These are phyloP conservation scores for Heteromeles arbutifolia DNA, from an alignment of 306 rosid species.

Conservation along the genomic window DNA sequence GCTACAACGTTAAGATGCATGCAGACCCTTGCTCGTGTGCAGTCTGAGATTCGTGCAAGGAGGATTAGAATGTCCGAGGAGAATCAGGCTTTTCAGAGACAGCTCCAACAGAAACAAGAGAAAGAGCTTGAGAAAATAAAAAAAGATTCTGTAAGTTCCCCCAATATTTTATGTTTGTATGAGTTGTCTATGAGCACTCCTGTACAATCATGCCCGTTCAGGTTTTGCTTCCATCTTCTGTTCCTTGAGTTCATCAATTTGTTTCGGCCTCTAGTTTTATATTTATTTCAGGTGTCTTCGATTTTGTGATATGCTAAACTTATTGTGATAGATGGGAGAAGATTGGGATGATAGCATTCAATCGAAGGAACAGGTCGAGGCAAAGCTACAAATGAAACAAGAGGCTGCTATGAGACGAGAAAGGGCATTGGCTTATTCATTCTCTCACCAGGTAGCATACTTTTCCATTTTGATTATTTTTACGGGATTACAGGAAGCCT, in stretches of 20 bases:
- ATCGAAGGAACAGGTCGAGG: conserved; percentile 73
- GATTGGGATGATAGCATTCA: conserved; percentile 62
- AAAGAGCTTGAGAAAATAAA: conserved; percentile 56
- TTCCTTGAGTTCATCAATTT: not conserved
- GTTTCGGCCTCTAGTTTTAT: not conserved
- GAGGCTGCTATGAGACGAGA: conserved; percentile 87
- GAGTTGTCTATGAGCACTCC: not conserved
- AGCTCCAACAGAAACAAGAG: conserved; percentile 54
- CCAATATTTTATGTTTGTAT: not conserved
- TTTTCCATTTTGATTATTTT: not conserved
- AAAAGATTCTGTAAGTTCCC: conserved; percentile 51
- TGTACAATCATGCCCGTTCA: not conserved
- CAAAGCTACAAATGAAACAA: conserved; percentile 41
- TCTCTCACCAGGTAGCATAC: conserved; percentile 65
- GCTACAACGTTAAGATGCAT: conserved; percentile 69
- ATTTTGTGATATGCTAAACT: not conserved
- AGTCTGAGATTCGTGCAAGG: conserved; percentile 70
- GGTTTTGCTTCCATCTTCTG: not conserved
- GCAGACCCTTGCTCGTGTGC: conserved; percentile 82
- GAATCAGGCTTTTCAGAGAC: conserved; percentile 72
- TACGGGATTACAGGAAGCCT: not conserved
- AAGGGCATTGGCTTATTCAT: conserved; percentile 80
- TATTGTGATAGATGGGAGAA: conserved; percentile 36
- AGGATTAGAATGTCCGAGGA: conserved; percentile 77
- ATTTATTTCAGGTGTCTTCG: not conserved